Conservation (phyloP, 1,284 basidiomycete genomes). For the Apiotrichum domesticum region DNA sequence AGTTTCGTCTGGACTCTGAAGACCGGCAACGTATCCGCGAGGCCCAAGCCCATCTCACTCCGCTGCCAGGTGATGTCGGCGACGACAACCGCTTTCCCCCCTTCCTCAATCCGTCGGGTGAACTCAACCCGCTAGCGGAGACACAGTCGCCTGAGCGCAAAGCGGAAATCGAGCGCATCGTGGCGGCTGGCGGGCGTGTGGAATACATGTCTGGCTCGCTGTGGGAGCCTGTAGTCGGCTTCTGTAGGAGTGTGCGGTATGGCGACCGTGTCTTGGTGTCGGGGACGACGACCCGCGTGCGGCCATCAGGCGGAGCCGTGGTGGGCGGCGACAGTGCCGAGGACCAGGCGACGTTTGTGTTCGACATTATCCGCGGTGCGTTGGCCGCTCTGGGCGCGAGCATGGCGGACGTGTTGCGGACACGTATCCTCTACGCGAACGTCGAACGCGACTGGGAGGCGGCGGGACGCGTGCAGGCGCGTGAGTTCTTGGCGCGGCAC, state of each 20-base stretch:
- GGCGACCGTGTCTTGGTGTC: slow-evolving; percentile 7
- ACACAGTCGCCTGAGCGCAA: background rate
- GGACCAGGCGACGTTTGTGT: slow-evolving; percentile 10
- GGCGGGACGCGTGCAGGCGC: slow-evolving; percentile 11
- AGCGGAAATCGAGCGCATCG: slow-evolving; percentile 4
- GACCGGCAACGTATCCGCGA: background rate
- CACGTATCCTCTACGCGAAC: slow-evolving; percentile 13
- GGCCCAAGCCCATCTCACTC: background rate
- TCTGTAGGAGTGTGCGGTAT: slow-evolving; percentile 7
- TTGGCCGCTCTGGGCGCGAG: slow-evolving; percentile 8
- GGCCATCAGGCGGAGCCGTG: slow-evolving; percentile 3
- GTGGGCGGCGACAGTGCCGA: slow-evolving; percentile 5
- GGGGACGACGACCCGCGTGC: slow-evolving; percentile 12
- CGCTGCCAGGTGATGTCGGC: slow-evolving; percentile 5
- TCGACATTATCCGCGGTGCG: slow-evolving; percentile 19
- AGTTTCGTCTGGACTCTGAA: slow-evolving; percentile 1
- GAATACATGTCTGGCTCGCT: slow-evolving; percentile 5
- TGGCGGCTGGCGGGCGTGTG: slow-evolving; percentile 1
- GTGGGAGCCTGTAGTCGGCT: slow-evolving; percentile 13
- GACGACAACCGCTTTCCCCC: slow-evolving; percentile 14
- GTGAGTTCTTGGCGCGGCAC: slow-evolving; percentile 4
- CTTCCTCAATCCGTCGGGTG: slow-evolving; percentile 3
- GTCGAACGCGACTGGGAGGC: slow-evolving; percentile 8
- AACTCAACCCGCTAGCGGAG: background rate
- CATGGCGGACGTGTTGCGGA: slow-evolving; percentile 15